These are phyloP conservation scores for Medicago truncatula DNA, from an alignment of 306 rosid species.

Conservation along the genomic window DNA sequence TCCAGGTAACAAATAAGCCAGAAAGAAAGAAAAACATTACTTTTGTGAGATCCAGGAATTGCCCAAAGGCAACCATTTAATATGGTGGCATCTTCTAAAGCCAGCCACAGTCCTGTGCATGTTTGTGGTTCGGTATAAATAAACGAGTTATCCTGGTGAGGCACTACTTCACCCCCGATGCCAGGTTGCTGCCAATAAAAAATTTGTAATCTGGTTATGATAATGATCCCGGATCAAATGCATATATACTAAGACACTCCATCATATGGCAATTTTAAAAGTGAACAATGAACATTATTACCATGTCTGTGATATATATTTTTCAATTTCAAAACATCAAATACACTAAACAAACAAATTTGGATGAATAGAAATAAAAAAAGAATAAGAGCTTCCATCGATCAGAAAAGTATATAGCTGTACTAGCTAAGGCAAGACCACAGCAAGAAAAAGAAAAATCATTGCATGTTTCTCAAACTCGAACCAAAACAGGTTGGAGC, in stretches of 20 bases:
- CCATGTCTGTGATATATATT: neutral
- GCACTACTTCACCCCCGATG: conserved; percentile 97
- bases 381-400: too few relatives aligned
- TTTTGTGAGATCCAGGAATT: conserved; percentile 93
- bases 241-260: neutral
- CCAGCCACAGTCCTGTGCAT: conserved; percentile 96
- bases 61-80: conserved; percentile 93
- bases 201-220: conserved; percentile 16
- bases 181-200: conserved; percentile 86
- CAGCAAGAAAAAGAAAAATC: neutral
- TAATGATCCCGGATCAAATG: conserved; percentile 30
- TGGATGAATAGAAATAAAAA: too few relatives aligned
- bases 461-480: conserved; percentile 6
- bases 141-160: conserved; percentile 96
- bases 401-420: neutral
- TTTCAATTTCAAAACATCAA: too few relatives aligned
- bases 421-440: neutral
- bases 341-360: too few relatives aligned
- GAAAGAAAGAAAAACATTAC: conserved; percentile 47
- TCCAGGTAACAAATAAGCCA: conserved; percentile 13
- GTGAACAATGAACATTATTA: neutral
- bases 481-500: conserved; percentile 2
- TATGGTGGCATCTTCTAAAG: conserved; percentile 86
- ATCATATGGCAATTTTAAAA: neutral
- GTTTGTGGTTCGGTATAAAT: conserved; percentile 90